A percentile compares a stretch with the other conserved stretches of the same genome.
Conservation (phyloP, 148 eudicot genomes). For the Fallopia convolvulus region DNA sequence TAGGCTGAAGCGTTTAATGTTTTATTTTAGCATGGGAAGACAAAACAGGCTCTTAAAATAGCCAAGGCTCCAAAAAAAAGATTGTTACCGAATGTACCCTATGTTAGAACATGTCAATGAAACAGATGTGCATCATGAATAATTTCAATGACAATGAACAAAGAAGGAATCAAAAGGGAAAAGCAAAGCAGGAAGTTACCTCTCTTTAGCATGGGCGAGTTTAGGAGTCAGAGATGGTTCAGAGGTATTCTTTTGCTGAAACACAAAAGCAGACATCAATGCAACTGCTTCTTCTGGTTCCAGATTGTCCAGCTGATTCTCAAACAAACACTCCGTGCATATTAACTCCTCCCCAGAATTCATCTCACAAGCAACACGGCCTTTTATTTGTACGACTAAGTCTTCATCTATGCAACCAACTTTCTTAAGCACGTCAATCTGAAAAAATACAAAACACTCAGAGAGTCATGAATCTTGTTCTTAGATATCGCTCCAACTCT, state of each 20-base stretch:
- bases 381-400: constrained; percentile 95
- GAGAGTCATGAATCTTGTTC: no score
- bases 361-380: constrained; percentile 99
- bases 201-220: constrained; percentile 60
- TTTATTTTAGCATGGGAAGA: background rate
- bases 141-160: background rate
- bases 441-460: constrained; percentile 14
- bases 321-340: constrained; percentile 96
- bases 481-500: background rate
- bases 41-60: background rate
- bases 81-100: background rate
- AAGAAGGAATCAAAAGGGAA: constrained; percentile 5
- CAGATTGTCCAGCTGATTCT: constrained; percentile 83
- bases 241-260: constrained; percentile 92
- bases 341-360: constrained; percentile 98
- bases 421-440: constrained; percentile 86
- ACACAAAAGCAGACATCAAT: constrained; percentile 91
- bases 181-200: constrained; percentile 30
- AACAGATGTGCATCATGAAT: background rate
- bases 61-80: background rate
- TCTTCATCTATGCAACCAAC: constrained; percentile 92
- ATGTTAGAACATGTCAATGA: background rate
- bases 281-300: constrained; percentile 99
- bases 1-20: background rate
- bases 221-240: constrained; percentile 86